phyloP scores from a whole-genome alignment of 2,329 filamentous ascomycete genomes.

The Talaromyces verruculosus region DNA sequence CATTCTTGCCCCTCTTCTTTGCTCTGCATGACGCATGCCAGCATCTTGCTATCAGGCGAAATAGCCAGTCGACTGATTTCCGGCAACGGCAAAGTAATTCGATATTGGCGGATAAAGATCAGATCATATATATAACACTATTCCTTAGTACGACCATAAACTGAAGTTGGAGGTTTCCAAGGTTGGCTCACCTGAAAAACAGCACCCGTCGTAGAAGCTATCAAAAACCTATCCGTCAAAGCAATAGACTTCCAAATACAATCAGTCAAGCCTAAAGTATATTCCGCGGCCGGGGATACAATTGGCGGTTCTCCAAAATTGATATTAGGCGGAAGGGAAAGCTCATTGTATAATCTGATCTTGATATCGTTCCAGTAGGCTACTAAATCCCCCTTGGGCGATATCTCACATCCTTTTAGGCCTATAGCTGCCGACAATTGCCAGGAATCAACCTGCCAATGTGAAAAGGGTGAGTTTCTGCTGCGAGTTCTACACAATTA shows the following conservation, averaged over 20 bases:
- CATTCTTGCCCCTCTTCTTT: slow-evolving; percentile 20
- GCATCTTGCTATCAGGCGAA: slow-evolving; percentile 16
- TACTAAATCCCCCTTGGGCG: slow-evolving; percentile 29
- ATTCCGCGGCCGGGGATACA: slow-evolving; percentile 6
- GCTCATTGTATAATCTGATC: slow-evolving; percentile 31
- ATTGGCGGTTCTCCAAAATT: not conserved
- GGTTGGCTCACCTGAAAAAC: slow-evolving; percentile 17
- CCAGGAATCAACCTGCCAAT: slow-evolving; percentile 26
- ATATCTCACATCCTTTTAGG: slow-evolving; percentile 33
- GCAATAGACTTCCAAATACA: slow-evolving; percentile 20
- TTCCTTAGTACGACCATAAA: not conserved
- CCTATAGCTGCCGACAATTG: slow-evolving; percentile 23
- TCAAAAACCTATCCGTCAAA: slow-evolving; percentile 18
- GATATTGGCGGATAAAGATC: not conserved
- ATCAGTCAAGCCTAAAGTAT: slow-evolving; percentile 1
- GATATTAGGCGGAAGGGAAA: slow-evolving; percentile 20
- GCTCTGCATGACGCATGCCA: slow-evolving; percentile 28
- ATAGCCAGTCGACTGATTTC: slow-evolving; percentile 19
- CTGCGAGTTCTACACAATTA: not conserved
- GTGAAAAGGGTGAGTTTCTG: slow-evolving; percentile 8
- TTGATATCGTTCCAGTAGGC: slow-evolving; percentile 34
- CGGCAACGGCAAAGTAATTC: not conserved
- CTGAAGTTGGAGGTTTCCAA: no score
- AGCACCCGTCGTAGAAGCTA: slow-evolving; percentile 19
- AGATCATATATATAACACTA: slow-evolving; percentile 20